These are phyloP conservation scores for Microcyclosporella mali DNA, from an alignment of 2,329 filamentous ascomycete species.

Conservation along the genomic window DNA sequence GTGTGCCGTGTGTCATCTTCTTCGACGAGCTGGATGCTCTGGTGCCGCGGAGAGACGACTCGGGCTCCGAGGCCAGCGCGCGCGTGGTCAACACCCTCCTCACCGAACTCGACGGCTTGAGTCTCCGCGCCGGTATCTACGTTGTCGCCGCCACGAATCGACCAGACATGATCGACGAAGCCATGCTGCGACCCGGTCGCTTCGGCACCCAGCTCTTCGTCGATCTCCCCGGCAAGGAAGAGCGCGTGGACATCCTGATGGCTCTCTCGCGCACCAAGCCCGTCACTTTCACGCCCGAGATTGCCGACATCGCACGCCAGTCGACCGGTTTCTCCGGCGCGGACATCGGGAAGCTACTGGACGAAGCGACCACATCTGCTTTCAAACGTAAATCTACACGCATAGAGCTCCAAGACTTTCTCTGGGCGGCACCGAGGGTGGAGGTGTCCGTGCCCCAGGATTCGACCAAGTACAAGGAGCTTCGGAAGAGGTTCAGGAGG, in stretches of 20 bases:
- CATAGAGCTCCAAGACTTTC: neutral
- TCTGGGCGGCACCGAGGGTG: neutral
- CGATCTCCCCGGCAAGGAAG: slow-evolving; percentile 70
- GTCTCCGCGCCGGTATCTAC: slow-evolving; percentile 71
- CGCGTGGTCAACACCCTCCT: slow-evolving; percentile 92
- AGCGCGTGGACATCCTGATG: slow-evolving; percentile 77
- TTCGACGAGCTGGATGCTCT: slow-evolving; percentile 96
- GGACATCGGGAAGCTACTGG: slow-evolving; percentile 54
- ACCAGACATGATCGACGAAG: slow-evolving; percentile 92
- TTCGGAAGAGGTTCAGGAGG: neutral
- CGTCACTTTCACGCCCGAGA: slow-evolving; percentile 41
- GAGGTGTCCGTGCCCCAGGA: neutral
- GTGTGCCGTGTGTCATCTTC: slow-evolving; percentile 89
- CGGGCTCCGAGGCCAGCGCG: slow-evolving; percentile 71
- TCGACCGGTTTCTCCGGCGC: slow-evolving; percentile 74
- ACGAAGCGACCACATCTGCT: slow-evolving; percentile 54
- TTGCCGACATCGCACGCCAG: slow-evolving; percentile 55
- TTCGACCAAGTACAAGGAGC: neutral
- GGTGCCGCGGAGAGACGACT: slow-evolving; percentile 73
- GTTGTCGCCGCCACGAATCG: slow-evolving; percentile 93
- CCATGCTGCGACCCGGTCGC: slow-evolving; percentile 86
- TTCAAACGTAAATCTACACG: slow-evolving; percentile 40
- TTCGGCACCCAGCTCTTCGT: slow-evolving; percentile 86
- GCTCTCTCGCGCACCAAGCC: slow-evolving; percentile 56
- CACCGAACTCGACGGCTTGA: slow-evolving; percentile 85